Conservation (phyloP, 495 filamentous ascomycete species). For the Stereocaulon alpinum region DNA sequence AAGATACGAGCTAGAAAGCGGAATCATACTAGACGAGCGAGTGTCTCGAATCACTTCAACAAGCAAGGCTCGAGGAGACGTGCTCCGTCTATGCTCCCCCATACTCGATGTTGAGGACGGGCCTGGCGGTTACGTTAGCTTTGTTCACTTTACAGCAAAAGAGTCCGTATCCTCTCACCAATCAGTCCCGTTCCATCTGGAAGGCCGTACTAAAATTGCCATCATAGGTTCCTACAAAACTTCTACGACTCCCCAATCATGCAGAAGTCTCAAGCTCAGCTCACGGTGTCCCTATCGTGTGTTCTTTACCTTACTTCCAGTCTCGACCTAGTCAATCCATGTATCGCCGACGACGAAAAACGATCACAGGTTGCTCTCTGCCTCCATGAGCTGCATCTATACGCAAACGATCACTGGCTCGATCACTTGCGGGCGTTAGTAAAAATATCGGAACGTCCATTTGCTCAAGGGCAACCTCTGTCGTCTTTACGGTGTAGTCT, state of each 20-base stretch:
- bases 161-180: slow-evolving; percentile 7
- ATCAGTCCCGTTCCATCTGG: background rate
- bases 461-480: background rate
- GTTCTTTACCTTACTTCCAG: slow-evolving; percentile 7
- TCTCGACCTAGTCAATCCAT: slow-evolving; percentile 12
- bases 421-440: slow-evolving; percentile 11
- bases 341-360: background rate
- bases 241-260: background rate
- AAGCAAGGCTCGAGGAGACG: slow-evolving; percentile 11
- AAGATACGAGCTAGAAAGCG: slow-evolving; percentile 13
- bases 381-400: slow-evolving; percentile 12
- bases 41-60: background rate
- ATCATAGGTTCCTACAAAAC: background rate
- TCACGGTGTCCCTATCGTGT: slow-evolving; percentile 14
- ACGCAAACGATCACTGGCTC: slow-evolving; percentile 14
- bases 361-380: background rate
- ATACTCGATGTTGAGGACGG: slow-evolving; percentile 12
- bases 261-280: background rate
- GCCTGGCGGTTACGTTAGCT: background rate
- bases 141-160: slow-evolving; percentile 12
- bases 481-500: background rate
- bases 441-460: background rate
- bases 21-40: slow-evolving; percentile 10
- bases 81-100: slow-evolving; percentile 13
- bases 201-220: background rate